Base-by-base conservation (phyloP, 2,329 filamentous ascomycete genomes). In the Diaporthe longicolla region DNA sequence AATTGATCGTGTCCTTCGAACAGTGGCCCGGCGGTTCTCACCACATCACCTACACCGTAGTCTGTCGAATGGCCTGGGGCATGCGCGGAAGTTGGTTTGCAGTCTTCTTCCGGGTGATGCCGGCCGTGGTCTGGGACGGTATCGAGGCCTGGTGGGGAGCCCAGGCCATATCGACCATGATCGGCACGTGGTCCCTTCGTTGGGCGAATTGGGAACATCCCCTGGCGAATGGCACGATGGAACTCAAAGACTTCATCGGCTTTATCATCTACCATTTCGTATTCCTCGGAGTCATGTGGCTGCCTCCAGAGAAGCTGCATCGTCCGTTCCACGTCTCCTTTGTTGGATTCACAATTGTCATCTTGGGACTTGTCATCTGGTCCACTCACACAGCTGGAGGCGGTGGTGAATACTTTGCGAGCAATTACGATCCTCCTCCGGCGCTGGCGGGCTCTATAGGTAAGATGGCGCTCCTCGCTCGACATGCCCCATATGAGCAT, bases 91-190 rank as follows among this genome's bases (percentile, higher is more conserved):
- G 71, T 29, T 72, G 54, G n/a, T 57, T 72, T 17, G 59, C 71
- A 1, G 40, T 72, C 50, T 72, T 72, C 52, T 72, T 72, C 59
- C 71, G 71, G 9, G 71, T 72, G 32, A 73, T 73, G 72, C 72
- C 66, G 24, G 63, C 72, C 1, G n/a, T 73, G 5, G 66, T 73
- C 11, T 73, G 72, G 72, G 63, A 73, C 29, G 63, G 63, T 19
- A 73, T 70, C 24, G 63, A 73, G 52, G 72, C 55, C 40, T 73
- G 66, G 63, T 73, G 72, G 72, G 72, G 72, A 2, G 72, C 63
- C 2, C 72, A 73, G 43, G 63, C 63, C 15, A 70, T 73, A 17
- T 61, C 63, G 3, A 73, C 72, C 9, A 70, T 73, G 72, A 73
- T 73, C 21, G 72, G 63, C 3, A 70, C 72, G 11, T 70, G 54